These are phyloP conservation scores for Abortiporus biennis DNA, from an alignment of 1,284 basidiomycete species.

Conservation along the genomic window DNA sequence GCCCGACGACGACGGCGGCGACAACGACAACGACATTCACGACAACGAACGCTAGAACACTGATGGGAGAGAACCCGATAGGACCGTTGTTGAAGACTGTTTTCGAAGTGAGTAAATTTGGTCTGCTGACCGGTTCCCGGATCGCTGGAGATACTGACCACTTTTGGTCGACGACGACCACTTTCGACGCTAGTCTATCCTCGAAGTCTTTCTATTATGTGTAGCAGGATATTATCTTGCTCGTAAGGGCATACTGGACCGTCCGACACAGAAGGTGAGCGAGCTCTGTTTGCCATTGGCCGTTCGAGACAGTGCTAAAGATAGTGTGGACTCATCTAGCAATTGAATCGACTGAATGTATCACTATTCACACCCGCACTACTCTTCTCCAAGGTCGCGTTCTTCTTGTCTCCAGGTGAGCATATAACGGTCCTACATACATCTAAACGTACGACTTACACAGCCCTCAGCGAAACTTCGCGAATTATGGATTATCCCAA, in stretches of 20 bases:
- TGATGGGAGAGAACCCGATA: constrained; percentile 20
- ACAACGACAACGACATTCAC: too few relatives aligned
- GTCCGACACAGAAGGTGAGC: constrained; percentile 79
- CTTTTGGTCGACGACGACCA: neutral
- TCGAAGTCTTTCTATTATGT: constrained; percentile 86
- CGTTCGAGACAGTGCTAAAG: neutral
- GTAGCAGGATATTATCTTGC: constrained; percentile 84
- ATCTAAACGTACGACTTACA: neutral
- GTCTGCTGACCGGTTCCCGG: neutral
- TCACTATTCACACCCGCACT: constrained; percentile 90
- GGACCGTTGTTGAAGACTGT: constrained; percentile 42
- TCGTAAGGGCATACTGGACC: constrained; percentile 76
- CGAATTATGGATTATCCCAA: constrained; percentile 90
- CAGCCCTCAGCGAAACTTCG: constrained; percentile 58
- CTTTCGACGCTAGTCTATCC: constrained; percentile 61
- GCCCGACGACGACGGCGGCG: too few relatives aligned
- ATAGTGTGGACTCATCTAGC: constrained; percentile 30
- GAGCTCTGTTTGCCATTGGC: neutral
- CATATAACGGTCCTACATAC: neutral
- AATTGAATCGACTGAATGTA: constrained; percentile 77
- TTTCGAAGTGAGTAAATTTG: constrained; percentile 39
- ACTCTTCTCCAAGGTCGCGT: constrained; percentile 91
- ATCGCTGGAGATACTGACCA: neutral
- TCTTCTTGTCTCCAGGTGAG: constrained; percentile 65
- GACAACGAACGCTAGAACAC: too few relatives aligned